phyloP scores from a whole-genome alignment of 2,329 filamentous ascomycete genomes.

The Neonectria coccinea region DNA sequence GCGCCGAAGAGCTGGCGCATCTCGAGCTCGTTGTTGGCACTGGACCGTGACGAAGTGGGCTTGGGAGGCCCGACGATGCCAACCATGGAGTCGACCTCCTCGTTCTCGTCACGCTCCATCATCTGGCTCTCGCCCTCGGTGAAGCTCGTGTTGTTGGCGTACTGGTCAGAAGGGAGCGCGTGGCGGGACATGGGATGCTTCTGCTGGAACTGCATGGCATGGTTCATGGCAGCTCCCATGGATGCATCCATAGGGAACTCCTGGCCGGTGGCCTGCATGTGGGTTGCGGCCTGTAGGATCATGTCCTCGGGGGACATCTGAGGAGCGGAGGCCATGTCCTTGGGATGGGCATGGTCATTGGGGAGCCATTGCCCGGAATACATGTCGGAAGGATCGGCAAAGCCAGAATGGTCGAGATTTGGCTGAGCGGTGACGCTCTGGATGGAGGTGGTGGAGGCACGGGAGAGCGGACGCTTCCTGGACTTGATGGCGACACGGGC shows the following conservation, averaged over 20 bases:
- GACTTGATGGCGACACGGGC: slow-evolving; percentile 53
- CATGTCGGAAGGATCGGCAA: slow-evolving; percentile 57
- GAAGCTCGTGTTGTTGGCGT: slow-evolving; percentile 64
- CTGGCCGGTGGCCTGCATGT: slow-evolving; percentile 64
- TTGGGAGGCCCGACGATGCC: slow-evolving; percentile 62
- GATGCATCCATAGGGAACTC: slow-evolving; percentile 63
- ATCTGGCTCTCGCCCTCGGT: slow-evolving; percentile 70
- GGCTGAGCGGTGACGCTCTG: slow-evolving; percentile 66
- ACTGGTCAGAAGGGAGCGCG: slow-evolving; percentile 66
- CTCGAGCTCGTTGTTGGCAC: slow-evolving; percentile 83
- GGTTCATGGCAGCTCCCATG: slow-evolving; percentile 57
- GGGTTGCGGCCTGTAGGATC: slow-evolving; percentile 68
- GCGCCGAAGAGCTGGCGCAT: slow-evolving; percentile 79
- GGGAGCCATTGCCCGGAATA: slow-evolving; percentile 64
- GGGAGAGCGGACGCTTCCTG: slow-evolving; percentile 64
- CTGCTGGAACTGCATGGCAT: slow-evolving; percentile 58
- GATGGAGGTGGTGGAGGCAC: slow-evolving; percentile 68
- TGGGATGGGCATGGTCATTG: slow-evolving; percentile 57
- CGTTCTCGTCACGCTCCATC: slow-evolving; percentile 69
- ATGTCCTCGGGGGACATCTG: slow-evolving; percentile 70
- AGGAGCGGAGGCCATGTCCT: slow-evolving; percentile 56
- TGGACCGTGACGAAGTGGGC: slow-evolving; percentile 72
- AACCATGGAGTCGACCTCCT: slow-evolving; percentile 66
- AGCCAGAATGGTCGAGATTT: slow-evolving; percentile 61
- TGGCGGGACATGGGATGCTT: slow-evolving; percentile 59